Conservation (phyloP, 192 early-diverging fungal species). For the Mycoemilia scoparia region DNA sequence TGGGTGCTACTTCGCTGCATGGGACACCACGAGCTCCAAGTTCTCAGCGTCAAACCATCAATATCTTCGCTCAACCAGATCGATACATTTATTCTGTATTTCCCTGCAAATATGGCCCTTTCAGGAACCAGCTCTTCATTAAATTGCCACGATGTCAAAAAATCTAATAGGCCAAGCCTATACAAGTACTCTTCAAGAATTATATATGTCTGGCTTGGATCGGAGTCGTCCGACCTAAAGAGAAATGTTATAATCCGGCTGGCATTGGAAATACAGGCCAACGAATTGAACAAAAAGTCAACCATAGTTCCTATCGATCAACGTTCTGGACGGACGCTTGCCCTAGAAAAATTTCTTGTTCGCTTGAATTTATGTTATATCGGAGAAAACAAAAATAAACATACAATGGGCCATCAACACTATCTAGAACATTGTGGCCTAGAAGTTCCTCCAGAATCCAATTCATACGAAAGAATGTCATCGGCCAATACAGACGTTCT, state of each 20-base stretch:
- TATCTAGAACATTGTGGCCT: slow-evolving; percentile 5
- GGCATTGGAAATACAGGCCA: slow-evolving; percentile 22
- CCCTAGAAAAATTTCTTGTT: slow-evolving; percentile 17
- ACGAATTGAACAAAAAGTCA: slow-evolving; percentile 15
- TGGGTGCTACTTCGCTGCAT: slow-evolving; percentile 27
- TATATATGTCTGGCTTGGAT: slow-evolving; percentile 23
- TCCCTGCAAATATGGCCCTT: too few species aligned
- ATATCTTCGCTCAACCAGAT: slow-evolving; percentile 23
- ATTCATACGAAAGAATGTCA: too few species aligned
- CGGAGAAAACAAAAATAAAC: too few species aligned
- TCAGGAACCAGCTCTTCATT: too few species aligned
- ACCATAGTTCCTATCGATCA: slow-evolving; percentile 16
- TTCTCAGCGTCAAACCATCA: slow-evolving; percentile 15
- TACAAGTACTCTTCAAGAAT: slow-evolving; percentile 15
- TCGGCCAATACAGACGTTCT: slow-evolving; percentile 16
- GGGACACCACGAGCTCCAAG: slow-evolving; percentile 19
- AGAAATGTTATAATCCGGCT: slow-evolving; percentile 21
- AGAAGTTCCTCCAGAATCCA: slow-evolving; percentile 4
- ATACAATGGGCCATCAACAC: too few species aligned
- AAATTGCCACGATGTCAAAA: too few species aligned
- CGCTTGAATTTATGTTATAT: too few species aligned
- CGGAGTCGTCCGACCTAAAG: slow-evolving; percentile 21
- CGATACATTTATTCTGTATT: slow-evolving; percentile 20
- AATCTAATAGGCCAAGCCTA: neutral
- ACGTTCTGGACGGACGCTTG: slow-evolving; percentile 10